Conservation (phyloP, 2,329 filamentous ascomycete genomes). For the Harringtonia aguacate region DNA sequence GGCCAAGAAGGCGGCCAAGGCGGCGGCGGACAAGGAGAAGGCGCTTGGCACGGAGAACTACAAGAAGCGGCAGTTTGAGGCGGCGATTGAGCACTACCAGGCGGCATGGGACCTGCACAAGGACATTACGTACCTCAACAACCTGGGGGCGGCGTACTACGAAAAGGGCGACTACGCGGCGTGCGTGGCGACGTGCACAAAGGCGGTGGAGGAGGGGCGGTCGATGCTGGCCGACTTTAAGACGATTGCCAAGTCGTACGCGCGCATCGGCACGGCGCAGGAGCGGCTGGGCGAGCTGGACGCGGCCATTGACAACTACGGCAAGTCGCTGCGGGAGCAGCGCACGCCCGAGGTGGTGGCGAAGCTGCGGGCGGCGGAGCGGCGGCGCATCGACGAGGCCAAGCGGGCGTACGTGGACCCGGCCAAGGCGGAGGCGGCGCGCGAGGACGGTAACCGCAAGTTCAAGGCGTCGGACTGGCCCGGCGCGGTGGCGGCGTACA, state of each 20-base stretch:
- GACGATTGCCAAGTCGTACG: slow-evolving; percentile 95
- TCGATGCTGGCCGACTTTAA: slow-evolving; percentile 93
- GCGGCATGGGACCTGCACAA: slow-evolving; percentile 93
- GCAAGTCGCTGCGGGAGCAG: slow-evolving; percentile 91
- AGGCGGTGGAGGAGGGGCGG: slow-evolving; percentile 84
- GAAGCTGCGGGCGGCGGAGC: slow-evolving; percentile 87
- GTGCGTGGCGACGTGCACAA: slow-evolving; percentile 75
- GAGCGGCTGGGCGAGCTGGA: slow-evolving; percentile 77
- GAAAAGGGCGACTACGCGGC: slow-evolving; percentile 93
- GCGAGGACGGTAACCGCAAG: slow-evolving; percentile 88
- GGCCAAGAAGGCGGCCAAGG: slow-evolving; percentile 83
- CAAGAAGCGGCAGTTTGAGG: slow-evolving; percentile 96
- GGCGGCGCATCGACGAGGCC: slow-evolving; percentile 66
- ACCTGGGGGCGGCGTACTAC: slow-evolving; percentile 85
- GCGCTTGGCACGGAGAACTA: slow-evolving; percentile 86
- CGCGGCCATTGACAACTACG: slow-evolving; percentile 79
- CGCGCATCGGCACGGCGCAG: slow-evolving; percentile 85
- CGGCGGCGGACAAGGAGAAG: slow-evolving; percentile 90
- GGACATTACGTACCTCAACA: slow-evolving; percentile 97
- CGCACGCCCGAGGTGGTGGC: slow-evolving; percentile 86
- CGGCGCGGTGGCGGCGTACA: slow-evolving; percentile 85
- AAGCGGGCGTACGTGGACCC: slow-evolving; percentile 80
- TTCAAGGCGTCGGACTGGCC: slow-evolving; percentile 98
- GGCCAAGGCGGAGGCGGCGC: slow-evolving; percentile 86
- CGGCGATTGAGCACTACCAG: slow-evolving; percentile 85